Conservation (phyloP, 164 flowering plant genomes). For the Macadamia integrifolia region DNA sequence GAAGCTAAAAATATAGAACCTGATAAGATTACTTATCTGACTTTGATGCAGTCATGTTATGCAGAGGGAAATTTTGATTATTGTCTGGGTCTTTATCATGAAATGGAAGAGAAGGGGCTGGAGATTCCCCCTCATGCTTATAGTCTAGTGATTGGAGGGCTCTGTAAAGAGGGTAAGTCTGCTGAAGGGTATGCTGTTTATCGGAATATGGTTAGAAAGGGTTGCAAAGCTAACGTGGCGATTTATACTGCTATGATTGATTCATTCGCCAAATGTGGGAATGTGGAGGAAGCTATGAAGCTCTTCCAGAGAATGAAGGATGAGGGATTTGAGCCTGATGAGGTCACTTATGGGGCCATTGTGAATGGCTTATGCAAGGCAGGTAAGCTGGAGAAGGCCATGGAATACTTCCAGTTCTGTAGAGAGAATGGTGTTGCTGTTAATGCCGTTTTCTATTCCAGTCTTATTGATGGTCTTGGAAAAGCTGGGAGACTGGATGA, state of each 20-base stretch:
- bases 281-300: conserved; percentile 47
- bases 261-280: conserved; percentile 56
- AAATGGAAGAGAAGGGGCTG: conserved; percentile 76
- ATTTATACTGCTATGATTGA: conserved; percentile 80
- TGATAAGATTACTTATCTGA: conserved; percentile 74
- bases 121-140: conserved; percentile 85
- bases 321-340: conserved; percentile 78
- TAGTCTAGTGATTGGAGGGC: conserved; percentile 76
- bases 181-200: conserved; percentile 59
- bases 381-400: conserved; percentile 69
- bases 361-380: conserved; percentile 66
- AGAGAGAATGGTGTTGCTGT: conserved; percentile 34
- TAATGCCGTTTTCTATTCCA: conserved; percentile 69
- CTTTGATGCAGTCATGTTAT: conserved; percentile 73
- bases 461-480: conserved; percentile 83
- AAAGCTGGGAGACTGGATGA: conserved; percentile 77
- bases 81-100: conserved; percentile 72
- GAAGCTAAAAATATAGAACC: conserved; percentile 45
- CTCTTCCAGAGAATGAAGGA: conserved; percentile 69
- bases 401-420: conserved; percentile 52
- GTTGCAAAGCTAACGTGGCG: conserved; percentile 63
- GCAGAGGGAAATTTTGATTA: conserved; percentile 47
- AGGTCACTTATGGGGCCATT: conserved; percentile 73
- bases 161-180: conserved; percentile 65
- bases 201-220: conserved; percentile 50